A percentile compares a stretch with the other conserved stretches of the same genome.
phyloP scores from a whole-genome alignment of 257 asterid species.

The Jasminum sambac region DNA sequence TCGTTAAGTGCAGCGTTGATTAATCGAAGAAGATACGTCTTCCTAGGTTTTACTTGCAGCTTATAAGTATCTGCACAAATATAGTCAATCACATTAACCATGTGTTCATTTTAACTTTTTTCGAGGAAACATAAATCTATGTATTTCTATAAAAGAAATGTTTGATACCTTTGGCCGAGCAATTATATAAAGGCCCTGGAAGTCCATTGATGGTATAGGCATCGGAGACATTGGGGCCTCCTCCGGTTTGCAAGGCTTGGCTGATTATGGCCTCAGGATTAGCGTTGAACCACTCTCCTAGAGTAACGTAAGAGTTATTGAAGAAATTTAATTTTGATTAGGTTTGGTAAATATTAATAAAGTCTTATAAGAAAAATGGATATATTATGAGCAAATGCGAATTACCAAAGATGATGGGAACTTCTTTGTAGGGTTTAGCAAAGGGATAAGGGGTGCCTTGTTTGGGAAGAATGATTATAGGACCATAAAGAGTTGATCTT shows the following conservation, averaged over 20 bases:
- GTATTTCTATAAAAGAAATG: not conserved
- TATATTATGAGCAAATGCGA: not conserved
- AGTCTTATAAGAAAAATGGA: not conserved
- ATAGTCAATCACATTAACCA: not conserved
- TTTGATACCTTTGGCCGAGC: constrained; percentile 52
- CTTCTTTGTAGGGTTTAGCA: constrained; percentile 56
- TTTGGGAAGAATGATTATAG: constrained; percentile 57
- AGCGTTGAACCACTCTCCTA: constrained; percentile 67
- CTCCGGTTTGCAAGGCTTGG: constrained; percentile 59
- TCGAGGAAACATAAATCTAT: not conserved
- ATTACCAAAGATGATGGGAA: constrained; percentile 56
- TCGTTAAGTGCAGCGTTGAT: constrained; percentile 70
- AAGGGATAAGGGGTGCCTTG: constrained; percentile 49
- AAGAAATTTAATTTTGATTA: not conserved
- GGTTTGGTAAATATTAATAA: not conserved
- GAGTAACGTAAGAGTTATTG: not conserved
- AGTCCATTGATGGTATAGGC: constrained; percentile 66
- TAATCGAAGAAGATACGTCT: constrained; percentile 60
- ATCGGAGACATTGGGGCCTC: constrained; percentile 66
- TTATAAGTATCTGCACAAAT: constrained; percentile 44
- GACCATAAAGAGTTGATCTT: constrained; percentile 61
- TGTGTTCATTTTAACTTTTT: no score
- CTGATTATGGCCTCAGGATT: constrained; percentile 64
- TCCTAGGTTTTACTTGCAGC: constrained; percentile 54
- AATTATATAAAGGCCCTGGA: constrained; percentile 59